A percentile compares a stretch with the other conserved stretches of the same genome.
Conservation (phyloP, 2,329 filamentous ascomycete genomes). For the Calonectria pauciramosa region DNA sequence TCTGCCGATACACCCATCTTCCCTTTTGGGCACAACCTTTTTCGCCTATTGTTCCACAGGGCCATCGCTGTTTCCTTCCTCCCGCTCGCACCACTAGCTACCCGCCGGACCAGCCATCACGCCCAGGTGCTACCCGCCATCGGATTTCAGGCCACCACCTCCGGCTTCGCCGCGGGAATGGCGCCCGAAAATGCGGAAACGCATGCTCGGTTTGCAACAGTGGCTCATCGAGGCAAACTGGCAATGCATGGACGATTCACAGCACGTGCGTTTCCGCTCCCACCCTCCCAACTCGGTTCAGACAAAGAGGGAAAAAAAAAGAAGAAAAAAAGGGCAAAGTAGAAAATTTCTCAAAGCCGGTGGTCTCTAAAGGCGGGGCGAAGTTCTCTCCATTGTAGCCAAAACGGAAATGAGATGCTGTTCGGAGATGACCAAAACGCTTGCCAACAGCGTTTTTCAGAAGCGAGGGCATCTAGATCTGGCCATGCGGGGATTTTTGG, state of each 20-base stretch:
- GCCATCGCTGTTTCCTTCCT: slow-evolving; percentile 16
- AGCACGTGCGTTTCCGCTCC: neutral
- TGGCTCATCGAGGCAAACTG: slow-evolving; percentile 18
- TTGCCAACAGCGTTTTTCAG: slow-evolving; percentile 16
- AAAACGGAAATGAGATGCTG: slow-evolving; percentile 13
- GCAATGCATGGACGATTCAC: neutral
- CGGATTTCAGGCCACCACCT: slow-evolving; percentile 27
- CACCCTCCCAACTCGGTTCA: neutral
- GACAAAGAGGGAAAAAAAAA: neutral
- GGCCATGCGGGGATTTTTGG: slow-evolving; percentile 34
- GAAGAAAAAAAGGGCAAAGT: neutral
- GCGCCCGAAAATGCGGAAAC: slow-evolving; percentile 30
- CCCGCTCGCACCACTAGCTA: slow-evolving; percentile 41
- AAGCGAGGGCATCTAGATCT: slow-evolving; percentile 32
- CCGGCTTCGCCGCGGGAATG: slow-evolving; percentile 30
- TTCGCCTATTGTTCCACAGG: slow-evolving; percentile 12
- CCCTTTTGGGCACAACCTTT: slow-evolving; percentile 16
- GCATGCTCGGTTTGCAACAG: slow-evolving; percentile 33
- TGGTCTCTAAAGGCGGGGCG: neutral
- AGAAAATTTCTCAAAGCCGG: neutral
- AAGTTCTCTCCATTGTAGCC: neutral
- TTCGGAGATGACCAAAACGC: neutral
- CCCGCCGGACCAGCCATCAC: neutral
- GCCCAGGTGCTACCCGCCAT: slow-evolving; percentile 33
- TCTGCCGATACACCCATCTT: neutral